Conservation (phyloP, 306 rosid genomes). For the Malus asiatica region DNA sequence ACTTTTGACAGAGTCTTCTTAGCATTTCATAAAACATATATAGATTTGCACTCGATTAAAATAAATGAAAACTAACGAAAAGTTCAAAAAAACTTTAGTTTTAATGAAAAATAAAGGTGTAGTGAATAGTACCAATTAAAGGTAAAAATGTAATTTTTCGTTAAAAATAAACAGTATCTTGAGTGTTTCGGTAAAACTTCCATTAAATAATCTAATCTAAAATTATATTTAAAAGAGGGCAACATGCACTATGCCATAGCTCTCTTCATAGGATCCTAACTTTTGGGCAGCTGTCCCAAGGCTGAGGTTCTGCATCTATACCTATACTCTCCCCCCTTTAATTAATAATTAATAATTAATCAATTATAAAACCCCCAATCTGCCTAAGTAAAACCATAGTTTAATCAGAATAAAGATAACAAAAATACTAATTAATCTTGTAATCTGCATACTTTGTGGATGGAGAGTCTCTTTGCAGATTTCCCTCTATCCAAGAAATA, state of each 20-base stretch:
- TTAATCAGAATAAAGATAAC: slow-evolving; percentile 8
- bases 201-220: background rate
- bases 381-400: slow-evolving; percentile 3
- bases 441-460: slow-evolving; percentile 39
- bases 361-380: background rate
- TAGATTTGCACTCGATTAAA: background rate
- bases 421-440: slow-evolving; percentile 18
- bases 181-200: too few relatives aligned
- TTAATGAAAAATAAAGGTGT: too few relatives aligned
- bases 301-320: slow-evolving; percentile 24
- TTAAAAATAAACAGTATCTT: too few relatives aligned
- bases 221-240: background rate
- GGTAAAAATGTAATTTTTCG: too few relatives aligned
- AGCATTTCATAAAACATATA: background rate
- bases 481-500: slow-evolving; percentile 34
- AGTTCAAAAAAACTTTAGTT: too few relatives aligned
- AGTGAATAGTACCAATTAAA: too few relatives aligned
- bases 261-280: slow-evolving; percentile 48
- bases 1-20: too few relatives aligned
- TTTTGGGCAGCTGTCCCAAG: slow-evolving; percentile 23
- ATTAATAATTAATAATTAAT: slow-evolving; percentile 19
- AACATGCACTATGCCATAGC: background rate
- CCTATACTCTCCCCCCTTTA: background rate
- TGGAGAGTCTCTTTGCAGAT: slow-evolving; percentile 42
- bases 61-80: too few relatives aligned